phyloP scores from a whole-genome alignment of 1,284 basidiomycete species.

The Leccinum holopus region DNA sequence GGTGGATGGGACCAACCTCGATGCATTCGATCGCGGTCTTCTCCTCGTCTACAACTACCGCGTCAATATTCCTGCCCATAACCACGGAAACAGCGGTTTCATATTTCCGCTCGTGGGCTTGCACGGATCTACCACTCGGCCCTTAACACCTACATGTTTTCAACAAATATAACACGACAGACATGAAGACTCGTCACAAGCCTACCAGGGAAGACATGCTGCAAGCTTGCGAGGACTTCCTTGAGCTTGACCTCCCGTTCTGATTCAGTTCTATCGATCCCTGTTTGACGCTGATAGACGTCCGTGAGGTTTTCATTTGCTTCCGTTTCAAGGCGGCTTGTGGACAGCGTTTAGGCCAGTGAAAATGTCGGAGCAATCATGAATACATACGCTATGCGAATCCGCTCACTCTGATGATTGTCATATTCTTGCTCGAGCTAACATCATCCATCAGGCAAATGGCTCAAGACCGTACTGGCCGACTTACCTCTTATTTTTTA shows the following conservation, averaged over 20 bases:
- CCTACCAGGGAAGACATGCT: constrained; percentile 82
- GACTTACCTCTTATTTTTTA: constrained; percentile 59
- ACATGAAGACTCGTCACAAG: background rate
- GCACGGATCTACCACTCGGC: constrained; percentile 90
- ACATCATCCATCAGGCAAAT: constrained; percentile 6
- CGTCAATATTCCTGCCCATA: constrained; percentile 92
- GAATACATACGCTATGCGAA: constrained; percentile 60
- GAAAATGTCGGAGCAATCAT: background rate
- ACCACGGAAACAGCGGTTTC: constrained; percentile 94
- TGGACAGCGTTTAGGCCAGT: background rate
- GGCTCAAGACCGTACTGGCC: background rate
- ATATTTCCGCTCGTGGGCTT: constrained; percentile 92
- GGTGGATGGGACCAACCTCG: constrained; percentile 54
- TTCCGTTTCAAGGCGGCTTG: constrained; percentile 85
- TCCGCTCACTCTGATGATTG: constrained; percentile 72
- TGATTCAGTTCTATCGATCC: constrained; percentile 81
- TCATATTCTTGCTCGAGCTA: constrained; percentile 76
- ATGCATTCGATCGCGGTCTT: constrained; percentile 98
- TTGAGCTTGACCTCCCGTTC: constrained; percentile 85
- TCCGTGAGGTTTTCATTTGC: constrained; percentile 89
- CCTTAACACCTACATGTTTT: constrained; percentile 67
- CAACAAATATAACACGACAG: background rate
- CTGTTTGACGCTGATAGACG: constrained; percentile 84
- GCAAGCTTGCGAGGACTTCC: constrained; percentile 74
- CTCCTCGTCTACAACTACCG: constrained; percentile 95